phyloP scores from a whole-genome alignment of 805 yeast genomes.

The Tetrapisispora namnaoensis region DNA sequence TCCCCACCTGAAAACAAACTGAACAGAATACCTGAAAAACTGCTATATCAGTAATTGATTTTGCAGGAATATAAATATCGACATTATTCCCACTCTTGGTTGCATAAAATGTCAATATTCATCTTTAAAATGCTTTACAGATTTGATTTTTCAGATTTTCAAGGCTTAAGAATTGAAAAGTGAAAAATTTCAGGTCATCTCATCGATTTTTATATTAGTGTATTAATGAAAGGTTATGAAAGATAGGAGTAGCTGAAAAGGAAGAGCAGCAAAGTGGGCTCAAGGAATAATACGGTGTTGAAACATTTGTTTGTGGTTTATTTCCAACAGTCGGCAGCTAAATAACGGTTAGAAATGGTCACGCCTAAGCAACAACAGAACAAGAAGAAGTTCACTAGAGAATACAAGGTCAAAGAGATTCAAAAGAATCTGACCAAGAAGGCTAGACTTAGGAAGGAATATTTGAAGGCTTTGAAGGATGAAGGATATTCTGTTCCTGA shows the following conservation, averaged over 20 bases:
- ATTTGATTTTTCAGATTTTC: not conserved
- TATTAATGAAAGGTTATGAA: too few species aligned
- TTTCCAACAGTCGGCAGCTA: too few species aligned
- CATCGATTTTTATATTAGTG: not conserved
- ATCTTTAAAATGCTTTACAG: not conserved
- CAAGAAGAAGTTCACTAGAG: slow-evolving; percentile 32
- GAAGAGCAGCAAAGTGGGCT: too few species aligned
- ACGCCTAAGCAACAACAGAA: slow-evolving; percentile 18
- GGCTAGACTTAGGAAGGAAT: slow-evolving; percentile 70
- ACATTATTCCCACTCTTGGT: too few species aligned
- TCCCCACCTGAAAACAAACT: not conserved
- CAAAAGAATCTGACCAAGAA: slow-evolving; percentile 67
- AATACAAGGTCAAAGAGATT: slow-evolving; percentile 48
- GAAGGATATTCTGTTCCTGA: slow-evolving; percentile 55
- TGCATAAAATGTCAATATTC: too few species aligned
- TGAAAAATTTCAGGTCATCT: not conserved
- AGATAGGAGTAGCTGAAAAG: too few species aligned
- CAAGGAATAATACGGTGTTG: too few species aligned
- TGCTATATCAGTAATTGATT: too few species aligned
- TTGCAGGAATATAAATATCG: too few species aligned
- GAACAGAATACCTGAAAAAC: not conserved
- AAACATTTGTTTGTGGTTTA: too few species aligned
- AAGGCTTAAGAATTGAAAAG: not conserved
- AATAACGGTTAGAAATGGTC: slow-evolving; percentile 11
- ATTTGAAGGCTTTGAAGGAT: slow-evolving; percentile 65